Percentiles rank a stretch among this genome's conserved stretches.
Evolutionary conservation across 2,329 filamentous ascomycete genomes (phyloP).

Genomic region (Ambrosiella beaveri): DNA sequence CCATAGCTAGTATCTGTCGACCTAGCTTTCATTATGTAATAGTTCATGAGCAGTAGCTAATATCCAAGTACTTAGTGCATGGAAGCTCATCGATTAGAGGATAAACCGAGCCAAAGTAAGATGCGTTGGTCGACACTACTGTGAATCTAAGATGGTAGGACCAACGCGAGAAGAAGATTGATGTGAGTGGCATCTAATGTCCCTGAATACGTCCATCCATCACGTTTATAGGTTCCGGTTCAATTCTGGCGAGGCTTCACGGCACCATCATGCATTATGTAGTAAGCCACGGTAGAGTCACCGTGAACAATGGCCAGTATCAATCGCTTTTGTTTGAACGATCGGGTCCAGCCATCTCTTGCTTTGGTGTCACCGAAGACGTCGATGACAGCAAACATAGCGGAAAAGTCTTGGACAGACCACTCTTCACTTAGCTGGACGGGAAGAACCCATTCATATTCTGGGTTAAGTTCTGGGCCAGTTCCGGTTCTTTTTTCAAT

Average conservation of each 20-base stretch:
- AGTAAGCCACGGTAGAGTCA: slow-evolving; percentile 73
- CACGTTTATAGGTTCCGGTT: not conserved
- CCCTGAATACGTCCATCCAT: not conserved
- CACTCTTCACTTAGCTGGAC: slow-evolving; percentile 57
- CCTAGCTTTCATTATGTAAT: too few species aligned
- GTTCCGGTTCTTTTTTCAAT: slow-evolving; percentile 33
- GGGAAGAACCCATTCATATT: slow-evolving; percentile 62
- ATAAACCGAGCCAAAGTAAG: too few species aligned
- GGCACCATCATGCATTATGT: slow-evolving; percentile 71
- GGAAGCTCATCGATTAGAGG: too few species aligned
- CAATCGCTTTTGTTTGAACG: slow-evolving; percentile 44
- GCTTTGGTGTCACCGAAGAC: slow-evolving; percentile 17
- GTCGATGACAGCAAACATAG: slow-evolving; percentile 48
- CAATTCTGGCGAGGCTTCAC: slow-evolving; percentile 74
- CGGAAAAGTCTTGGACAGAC: slow-evolving; percentile 47
- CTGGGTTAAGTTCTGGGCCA: slow-evolving; percentile 30
- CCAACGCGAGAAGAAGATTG: too few species aligned
- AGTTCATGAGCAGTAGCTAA: too few species aligned
- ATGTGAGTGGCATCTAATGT: too few species aligned
- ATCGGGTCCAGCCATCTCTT: slow-evolving; percentile 24
- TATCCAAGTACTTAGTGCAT: too few species aligned
- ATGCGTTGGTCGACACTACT: too few species aligned
- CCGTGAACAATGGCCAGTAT: slow-evolving; percentile 60
- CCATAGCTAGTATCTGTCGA: too few species aligned
- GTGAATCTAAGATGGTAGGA: too few species aligned